Conservation (phyloP, 2,329 filamentous ascomycete species). For the Dothistroma pini region DNA sequence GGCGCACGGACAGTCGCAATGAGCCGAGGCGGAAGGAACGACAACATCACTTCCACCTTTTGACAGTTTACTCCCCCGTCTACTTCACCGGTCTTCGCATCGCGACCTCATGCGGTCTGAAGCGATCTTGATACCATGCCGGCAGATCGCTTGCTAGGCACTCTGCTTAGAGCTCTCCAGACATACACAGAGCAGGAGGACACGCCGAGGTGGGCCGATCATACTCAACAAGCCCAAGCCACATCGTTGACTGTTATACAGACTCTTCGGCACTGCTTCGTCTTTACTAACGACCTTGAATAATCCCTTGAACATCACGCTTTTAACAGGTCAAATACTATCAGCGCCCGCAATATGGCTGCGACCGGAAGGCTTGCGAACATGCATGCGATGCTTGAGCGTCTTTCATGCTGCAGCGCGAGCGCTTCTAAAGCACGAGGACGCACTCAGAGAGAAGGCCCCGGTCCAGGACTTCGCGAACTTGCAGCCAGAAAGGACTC, state of each 20-base stretch:
- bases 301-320: conserved; percentile 70
- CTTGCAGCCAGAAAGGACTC: conserved; percentile 31
- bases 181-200: conserved; percentile 57
- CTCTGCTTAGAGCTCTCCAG: conserved; percentile 62
- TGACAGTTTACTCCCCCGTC: neutral
- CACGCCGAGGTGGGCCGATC: conserved; percentile 51
- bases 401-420: conserved; percentile 67
- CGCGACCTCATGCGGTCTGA: neutral
- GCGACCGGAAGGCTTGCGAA: conserved; percentile 57
- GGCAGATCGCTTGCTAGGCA: conserved; percentile 63
- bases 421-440: conserved; percentile 50
- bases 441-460: conserved; percentile 32
- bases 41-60: neutral
- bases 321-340: conserved; percentile 69
- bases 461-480: conserved; percentile 25
- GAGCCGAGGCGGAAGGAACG: neutral
- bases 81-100: neutral
- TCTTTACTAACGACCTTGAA: conserved; percentile 65
- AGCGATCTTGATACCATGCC: conserved; percentile 49
- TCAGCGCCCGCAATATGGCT: conserved; percentile 69
- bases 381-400: conserved; percentile 63
- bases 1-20: neutral
- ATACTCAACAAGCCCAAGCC: neutral
- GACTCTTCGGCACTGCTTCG: conserved; percentile 61
- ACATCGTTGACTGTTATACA: conserved; percentile 22